Evolutionary conservation across 2,329 filamentous ascomycete species (phyloP).

Genomic region (Pseudogymnoascus sp.): DNA sequence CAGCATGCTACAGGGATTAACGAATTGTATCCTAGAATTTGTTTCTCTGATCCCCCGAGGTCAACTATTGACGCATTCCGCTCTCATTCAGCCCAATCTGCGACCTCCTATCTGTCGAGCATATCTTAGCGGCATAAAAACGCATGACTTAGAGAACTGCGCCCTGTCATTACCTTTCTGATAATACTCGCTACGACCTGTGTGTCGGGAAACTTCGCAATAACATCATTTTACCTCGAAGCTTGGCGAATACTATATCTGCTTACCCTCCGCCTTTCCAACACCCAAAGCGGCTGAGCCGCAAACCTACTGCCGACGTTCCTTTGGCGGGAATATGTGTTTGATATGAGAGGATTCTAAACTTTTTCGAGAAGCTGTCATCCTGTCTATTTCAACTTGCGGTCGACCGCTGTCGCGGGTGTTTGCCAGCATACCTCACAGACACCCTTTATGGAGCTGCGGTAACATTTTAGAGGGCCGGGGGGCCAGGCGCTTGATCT

Average conservation of each 20-base stretch:
- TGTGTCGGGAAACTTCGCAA: background rate
- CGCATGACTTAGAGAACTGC: background rate
- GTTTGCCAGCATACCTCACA: constrained; percentile 35
- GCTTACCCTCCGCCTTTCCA: background rate
- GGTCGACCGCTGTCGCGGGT: constrained; percentile 35
- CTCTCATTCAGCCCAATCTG: background rate
- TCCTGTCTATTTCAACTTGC: constrained; percentile 34
- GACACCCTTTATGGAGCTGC: constrained; percentile 30
- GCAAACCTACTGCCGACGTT: constrained; percentile 11
- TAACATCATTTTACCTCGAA: constrained; percentile 2
- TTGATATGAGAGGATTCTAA: constrained; percentile 25
- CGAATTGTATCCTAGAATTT: constrained; percentile 7
- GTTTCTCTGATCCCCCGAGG: constrained; percentile 7
- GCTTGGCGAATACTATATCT: constrained; percentile 6
- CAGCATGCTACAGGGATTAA: constrained; percentile 5
- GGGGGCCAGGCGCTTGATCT: constrained; percentile 29
- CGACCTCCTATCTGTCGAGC: constrained; percentile 3
- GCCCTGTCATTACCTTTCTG: constrained; percentile 5
- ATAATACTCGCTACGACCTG: background rate
- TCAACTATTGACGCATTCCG: constrained; percentile 1
- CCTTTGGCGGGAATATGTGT: constrained; percentile 24
- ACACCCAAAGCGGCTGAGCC: constrained; percentile 9
- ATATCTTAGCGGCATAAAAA: background rate
- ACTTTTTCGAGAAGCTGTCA: constrained; percentile 30
- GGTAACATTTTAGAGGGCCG: constrained; percentile 34